A percentile compares a stretch with the other conserved stretches of the same genome.
Conservation (phyloP, 2,329 filamentous ascomycete genomes). For the Pseudogymnoascus sp. region DNA sequence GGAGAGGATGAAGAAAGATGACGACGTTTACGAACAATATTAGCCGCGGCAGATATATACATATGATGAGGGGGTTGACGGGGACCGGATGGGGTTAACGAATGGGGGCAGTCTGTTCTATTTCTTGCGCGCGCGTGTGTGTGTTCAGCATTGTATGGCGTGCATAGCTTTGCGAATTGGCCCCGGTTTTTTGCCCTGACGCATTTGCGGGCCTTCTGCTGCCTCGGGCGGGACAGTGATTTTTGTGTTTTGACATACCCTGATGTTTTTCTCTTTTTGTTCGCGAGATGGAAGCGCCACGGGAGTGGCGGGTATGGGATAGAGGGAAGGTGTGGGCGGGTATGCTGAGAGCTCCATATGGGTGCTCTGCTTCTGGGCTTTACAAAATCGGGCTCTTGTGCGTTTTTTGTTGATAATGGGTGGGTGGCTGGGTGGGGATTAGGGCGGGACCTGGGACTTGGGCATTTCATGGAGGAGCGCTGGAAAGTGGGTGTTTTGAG, state of each 20-base stretch:
- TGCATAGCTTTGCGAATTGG: slow-evolving; percentile 5
- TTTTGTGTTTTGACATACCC: slow-evolving; percentile 6
- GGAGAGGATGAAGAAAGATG: slow-evolving; percentile 22
- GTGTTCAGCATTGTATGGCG: slow-evolving; percentile 3
- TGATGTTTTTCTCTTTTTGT: not conserved
- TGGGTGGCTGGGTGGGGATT: not conserved
- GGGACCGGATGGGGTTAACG: not conserved
- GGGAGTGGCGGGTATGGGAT: not conserved
- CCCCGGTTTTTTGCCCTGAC: not conserved
- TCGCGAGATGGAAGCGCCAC: not conserved
- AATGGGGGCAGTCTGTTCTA: not conserved
- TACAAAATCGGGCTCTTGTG: not conserved
- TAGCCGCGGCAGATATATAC: slow-evolving; percentile 4
- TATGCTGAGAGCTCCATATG: not conserved
- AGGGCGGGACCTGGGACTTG: not conserved
- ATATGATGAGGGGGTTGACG: slow-evolving; percentile 3
- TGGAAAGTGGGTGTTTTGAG: slow-evolving; percentile 1
- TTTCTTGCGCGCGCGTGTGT: not conserved
- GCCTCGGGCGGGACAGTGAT: not conserved
- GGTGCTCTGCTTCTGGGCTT: not conserved
- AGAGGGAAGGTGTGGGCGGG: not conserved
- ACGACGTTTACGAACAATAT: slow-evolving; percentile 7
- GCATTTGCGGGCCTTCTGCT: not conserved
- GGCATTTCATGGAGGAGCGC: slow-evolving; percentile 1
- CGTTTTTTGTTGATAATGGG: not conserved